Conservation (phyloP, 139 green algal species). For the Chlamydomonas asymmetrica region DNA sequence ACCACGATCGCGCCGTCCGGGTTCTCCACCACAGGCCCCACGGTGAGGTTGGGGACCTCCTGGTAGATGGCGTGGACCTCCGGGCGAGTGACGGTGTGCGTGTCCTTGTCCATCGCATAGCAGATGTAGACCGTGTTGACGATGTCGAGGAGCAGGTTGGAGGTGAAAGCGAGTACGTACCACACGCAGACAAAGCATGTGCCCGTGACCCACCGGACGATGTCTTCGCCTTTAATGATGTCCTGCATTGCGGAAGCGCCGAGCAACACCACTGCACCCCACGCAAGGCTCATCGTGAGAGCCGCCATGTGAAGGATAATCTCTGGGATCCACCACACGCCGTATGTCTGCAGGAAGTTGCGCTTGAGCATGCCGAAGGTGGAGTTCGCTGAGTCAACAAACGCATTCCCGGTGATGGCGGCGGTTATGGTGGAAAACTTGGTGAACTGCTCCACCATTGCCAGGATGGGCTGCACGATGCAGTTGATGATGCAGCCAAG, state of each 20-base stretch:
- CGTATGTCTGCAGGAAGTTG: conserved; percentile 10
- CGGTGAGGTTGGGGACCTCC: too few relatives aligned
- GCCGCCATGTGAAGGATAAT: neutral
- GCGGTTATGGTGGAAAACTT: conserved; percentile 8
- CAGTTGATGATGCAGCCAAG: conserved; percentile 6
- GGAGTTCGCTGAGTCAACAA: conserved; percentile 2
- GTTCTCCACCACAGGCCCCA: conserved; percentile 19
- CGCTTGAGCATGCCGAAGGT: conserved; percentile 14
- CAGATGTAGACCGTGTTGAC: conserved; percentile 33
- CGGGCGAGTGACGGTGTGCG: neutral
- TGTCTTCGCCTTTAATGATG: too few relatives aligned
- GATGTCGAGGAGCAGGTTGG: conserved; percentile 5
- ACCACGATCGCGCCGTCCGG: conserved; percentile 29
- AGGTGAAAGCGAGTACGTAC: too few relatives aligned
- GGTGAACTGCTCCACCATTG: conserved; percentile 17
- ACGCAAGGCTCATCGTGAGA: neutral
- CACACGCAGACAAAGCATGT: neutral
- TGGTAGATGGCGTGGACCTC: conserved; percentile 13
- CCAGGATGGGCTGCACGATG: conserved; percentile 8
- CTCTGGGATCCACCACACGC: conserved; percentile 15
- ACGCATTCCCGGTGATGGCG: conserved; percentile 15
- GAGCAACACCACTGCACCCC: neutral
- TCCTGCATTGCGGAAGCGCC: neutral
- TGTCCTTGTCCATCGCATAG: conserved; percentile 11
- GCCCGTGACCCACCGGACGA: too few relatives aligned